phyloP scores from a whole-genome alignment of 495 filamentous ascomycete species.

The Neurospora sp. region DNA sequence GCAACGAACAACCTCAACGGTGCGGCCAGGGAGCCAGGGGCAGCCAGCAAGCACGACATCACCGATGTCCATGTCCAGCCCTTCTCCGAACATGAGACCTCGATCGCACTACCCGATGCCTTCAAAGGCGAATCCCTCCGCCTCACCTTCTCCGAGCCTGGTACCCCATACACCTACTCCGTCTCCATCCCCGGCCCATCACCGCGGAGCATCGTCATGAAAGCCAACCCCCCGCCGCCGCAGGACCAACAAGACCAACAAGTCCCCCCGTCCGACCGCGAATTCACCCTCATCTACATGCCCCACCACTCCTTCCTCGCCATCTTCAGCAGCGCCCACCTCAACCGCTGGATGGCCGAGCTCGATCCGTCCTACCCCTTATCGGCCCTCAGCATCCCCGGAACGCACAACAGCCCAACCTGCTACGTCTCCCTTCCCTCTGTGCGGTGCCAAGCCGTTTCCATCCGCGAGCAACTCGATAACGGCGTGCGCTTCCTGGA shows the following conservation, averaged over 20 bases:
- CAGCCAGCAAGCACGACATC: conserved; percentile 21
- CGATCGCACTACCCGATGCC: conserved; percentile 26
- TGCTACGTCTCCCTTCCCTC: conserved; percentile 75
- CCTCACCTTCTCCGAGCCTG: conserved; percentile 34
- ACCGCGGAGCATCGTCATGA: conserved; percentile 7
- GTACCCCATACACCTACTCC: conserved; percentile 25
- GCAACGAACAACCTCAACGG: conserved; percentile 5
- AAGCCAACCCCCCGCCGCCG: not conserved
- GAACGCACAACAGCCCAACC: conserved; percentile 91
- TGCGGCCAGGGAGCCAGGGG: not conserved
- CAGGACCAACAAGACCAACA: not conserved
- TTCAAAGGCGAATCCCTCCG: conserved; percentile 28
- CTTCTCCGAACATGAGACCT: conserved; percentile 25
- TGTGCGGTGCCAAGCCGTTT: conserved; percentile 84
- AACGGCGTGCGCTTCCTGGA: conserved; percentile 95
- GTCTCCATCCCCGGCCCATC: conserved; percentile 28
- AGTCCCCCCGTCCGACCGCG: conserved; percentile 17
- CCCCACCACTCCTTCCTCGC: conserved; percentile 54
- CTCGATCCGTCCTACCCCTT: conserved; percentile 59
- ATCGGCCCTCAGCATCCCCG: conserved; percentile 79
- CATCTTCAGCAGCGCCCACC: conserved; percentile 61
- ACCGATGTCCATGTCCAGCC: conserved; percentile 21
- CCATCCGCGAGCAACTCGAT: conserved; percentile 62
- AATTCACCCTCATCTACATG: conserved; percentile 67
- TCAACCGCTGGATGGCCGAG: conserved; percentile 71